These are phyloP conservation scores for Amphicarpaea edgeworthii DNA, from an alignment of 306 rosid genomes.

Conservation along the genomic window DNA sequence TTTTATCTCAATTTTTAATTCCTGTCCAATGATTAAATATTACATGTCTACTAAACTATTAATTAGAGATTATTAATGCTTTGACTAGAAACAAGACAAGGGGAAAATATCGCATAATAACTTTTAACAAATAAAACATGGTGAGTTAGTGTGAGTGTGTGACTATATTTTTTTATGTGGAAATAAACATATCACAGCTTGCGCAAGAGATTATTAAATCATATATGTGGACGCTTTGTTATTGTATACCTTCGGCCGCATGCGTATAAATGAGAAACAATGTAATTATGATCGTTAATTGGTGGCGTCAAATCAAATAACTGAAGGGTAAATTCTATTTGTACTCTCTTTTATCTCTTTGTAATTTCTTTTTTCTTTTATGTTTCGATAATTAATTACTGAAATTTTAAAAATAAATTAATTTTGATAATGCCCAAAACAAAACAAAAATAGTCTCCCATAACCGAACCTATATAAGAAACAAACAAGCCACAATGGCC, in stretches of 20 bases:
- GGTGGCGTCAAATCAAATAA: too few relatives aligned
- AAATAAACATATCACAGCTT: slow-evolving; percentile 47
- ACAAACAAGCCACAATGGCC: neutral
- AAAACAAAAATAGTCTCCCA: too few relatives aligned
- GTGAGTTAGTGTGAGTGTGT: slow-evolving; percentile 23
- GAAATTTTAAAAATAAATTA: too few relatives aligned
- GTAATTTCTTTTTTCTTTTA: too few relatives aligned
- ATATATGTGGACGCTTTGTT: neutral
- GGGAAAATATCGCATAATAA: neutral
- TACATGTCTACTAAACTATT: slow-evolving; percentile 8
- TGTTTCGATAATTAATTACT: too few relatives aligned
- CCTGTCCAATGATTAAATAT: neutral
- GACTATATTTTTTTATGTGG: neutral
- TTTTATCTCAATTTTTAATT: neutral
- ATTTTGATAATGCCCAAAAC: neutral
- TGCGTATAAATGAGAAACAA: too few relatives aligned
- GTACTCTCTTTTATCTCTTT: too few relatives aligned
- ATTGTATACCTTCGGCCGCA: neutral
- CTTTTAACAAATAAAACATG: slow-evolving; percentile 43
- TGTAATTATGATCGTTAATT: too few relatives aligned
- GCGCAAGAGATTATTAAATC: neutral
- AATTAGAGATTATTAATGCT: slow-evolving; percentile 36
- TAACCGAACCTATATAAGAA: neutral
- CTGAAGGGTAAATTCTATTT: too few relatives aligned
- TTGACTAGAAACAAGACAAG: slow-evolving; percentile 45